Evolutionary conservation across 768 basidiomycete species (phyloP), one percentile per base, ranked within the genome.

Genomic region (Lactarius akahatsu): DNA sequence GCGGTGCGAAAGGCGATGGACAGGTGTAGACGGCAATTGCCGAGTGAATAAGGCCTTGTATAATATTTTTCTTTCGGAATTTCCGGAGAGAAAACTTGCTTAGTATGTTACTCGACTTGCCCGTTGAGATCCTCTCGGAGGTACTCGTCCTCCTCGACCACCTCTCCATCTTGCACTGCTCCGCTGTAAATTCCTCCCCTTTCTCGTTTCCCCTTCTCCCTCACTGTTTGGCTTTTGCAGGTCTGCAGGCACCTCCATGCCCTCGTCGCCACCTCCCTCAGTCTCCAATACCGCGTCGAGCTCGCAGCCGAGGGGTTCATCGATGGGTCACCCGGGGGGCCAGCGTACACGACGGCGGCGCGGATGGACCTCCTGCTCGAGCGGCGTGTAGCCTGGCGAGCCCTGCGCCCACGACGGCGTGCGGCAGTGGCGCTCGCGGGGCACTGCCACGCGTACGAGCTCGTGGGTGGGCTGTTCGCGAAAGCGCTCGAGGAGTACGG

Each of bases 401-500:
- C 70, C 68, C 20, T 70, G 79, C 15, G 69, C 65, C 78, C 78
- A 75, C 67, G 62, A 7, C 64, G 65, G 0, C 69, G 67, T 15
- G 64, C 69, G 1, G 57, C 66, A 0, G 72, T 81, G 0, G 73
- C 75, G 6, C 71, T 79, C 41, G 72, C 77, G 0, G 81, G 77
- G 0, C 67, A 71, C 2, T 82, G 80, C 62, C 76, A 76, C 56
- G 84, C 85, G 4, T 88, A 88, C 70, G 86, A 88, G 66, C 78
- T 88, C 66, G 86, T 87, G 4, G 83, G 78, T 0, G 87, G 87
- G 0, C 72, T 85, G 0, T 87, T 87, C 72, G 83, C 80, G 41
- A 62, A 57, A 1, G 58, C 61, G 18, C 43, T 67, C 6, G 60
- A 67, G 41, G 63, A 55, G 34, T 28, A 52, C 11, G 72, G 70